Evolutionary conservation across 179 eudicot species (phyloP), one percentile per base, ranked within the genome.

Genomic region (Dionaea muscipula): DNA sequence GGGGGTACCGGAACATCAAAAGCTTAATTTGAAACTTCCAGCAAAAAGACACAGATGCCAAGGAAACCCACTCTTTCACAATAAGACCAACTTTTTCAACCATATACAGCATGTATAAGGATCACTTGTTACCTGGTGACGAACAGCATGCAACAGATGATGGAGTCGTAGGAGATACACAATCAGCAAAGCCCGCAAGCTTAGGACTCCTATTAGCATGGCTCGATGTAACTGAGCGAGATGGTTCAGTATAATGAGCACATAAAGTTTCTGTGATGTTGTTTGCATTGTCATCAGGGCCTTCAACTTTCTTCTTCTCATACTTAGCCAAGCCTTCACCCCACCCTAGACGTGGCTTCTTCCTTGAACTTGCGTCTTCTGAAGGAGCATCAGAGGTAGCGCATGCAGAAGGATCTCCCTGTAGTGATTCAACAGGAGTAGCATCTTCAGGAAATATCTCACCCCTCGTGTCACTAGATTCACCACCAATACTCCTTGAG

Each of bases 281-380:
- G 18, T 55, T 54, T 12, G 65, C 63, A 72, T 63, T 50, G 26
- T 85, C 97, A 65, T 78, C 87, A 44, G 94, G 75, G 45, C 71
- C 86, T 12, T 79, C 95, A 72, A 85, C 90, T 70, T 78, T 83
- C 81, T 94, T 83, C 71, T 80, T 84, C 75, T 90, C 97, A 57
- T 74, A 90, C 75, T 90, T 86, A 16, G 97, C 97, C 66, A 90
- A 71, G 24, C 97, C 97, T 60, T 86, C 83, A 28, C 95, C 97
- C 97, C 97, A 90, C 13, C 86, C 83, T 61, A 90, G 85, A 22
- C 97, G 94, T 14, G 85, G 85, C 74, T 85, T 94, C 74, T 94
- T 94, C 69, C 84, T 69, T 49, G 82, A 78, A 62, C 35, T 51
- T 23, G 72, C 51, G 37, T 88, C 99, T 47, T 85, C 96, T 28